phyloP scores from a whole-genome alignment of 192 early-diverging fungal genomes.

The Linnemannia schmuckeri region DNA sequence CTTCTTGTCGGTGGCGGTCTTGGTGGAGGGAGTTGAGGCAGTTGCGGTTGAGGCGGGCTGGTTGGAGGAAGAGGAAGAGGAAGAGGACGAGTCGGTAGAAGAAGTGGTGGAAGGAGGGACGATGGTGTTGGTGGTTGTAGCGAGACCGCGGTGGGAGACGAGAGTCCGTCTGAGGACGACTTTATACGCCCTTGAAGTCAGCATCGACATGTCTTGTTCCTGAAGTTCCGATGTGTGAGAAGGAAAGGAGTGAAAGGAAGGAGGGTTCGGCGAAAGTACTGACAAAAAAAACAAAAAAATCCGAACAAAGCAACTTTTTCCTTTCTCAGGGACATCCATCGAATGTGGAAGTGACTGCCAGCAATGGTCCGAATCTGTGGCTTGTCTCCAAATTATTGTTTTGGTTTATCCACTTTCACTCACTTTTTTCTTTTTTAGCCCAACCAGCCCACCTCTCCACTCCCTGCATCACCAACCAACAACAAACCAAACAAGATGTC shows the following conservation, averaged over 20 bases:
- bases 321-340: neutral
- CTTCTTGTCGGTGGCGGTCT: constrained; percentile 5
- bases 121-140: constrained; percentile 24
- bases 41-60: neutral
- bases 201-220: neutral
- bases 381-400: neutral
- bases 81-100: neutral
- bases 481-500: neutral
- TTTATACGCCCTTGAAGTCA: constrained; percentile 7
- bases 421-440: neutral
- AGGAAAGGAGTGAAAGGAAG: neutral
- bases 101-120: neutral
- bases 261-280: neutral
- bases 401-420: neutral
- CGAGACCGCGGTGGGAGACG: neutral
- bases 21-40: neutral
- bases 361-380: constrained; percentile 8
- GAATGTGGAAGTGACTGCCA: neutral
- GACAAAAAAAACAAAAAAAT: neutral
- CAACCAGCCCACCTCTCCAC: neutral
- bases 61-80: neutral
- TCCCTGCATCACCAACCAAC: neutral
- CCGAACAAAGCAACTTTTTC: constrained; percentile 1
- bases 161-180: neutral
- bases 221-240: neutral